These are phyloP conservation scores for Russula foetens DNA, from an alignment of 768 basidiomycete species.

Conservation along the genomic window DNA sequence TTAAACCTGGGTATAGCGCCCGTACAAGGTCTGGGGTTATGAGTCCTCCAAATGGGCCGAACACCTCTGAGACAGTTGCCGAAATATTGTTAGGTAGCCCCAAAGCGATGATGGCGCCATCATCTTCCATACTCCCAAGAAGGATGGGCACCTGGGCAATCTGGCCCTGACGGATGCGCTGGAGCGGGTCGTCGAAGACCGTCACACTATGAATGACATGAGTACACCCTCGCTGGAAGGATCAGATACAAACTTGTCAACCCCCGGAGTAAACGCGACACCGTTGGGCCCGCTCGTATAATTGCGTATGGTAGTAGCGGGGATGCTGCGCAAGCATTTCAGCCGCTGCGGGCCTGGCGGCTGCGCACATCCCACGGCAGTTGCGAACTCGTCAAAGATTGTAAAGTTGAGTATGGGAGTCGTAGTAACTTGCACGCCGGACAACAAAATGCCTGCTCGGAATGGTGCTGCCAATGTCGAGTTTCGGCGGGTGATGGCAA, in stretches of 20 bases:
- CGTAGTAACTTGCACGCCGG: background rate
- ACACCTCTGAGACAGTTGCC: background rate
- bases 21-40: background rate
- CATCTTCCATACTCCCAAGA: constrained; percentile 5
- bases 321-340: constrained; percentile 22
- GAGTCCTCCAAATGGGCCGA: background rate
- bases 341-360: constrained; percentile 20
- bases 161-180: constrained; percentile 3
- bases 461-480: background rate
- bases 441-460: constrained; percentile 10
- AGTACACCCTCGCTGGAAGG: background rate
- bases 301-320: constrained; percentile 18
- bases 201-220: background rate
- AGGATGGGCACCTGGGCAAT: constrained; percentile 2
- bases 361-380: constrained; percentile 18
- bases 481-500: constrained; percentile 1
- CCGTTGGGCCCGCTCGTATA: constrained; percentile 11
- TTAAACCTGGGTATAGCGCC: background rate
- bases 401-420: background rate
- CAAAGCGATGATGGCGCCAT: background rate
- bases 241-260: constrained; percentile 5
- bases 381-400: constrained; percentile 3
- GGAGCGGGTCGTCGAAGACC: constrained; percentile 1
- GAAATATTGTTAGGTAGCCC: background rate
- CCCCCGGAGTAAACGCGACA: background rate